Conservation (phyloP, 2,329 filamentous ascomycete species). For the Tolypocladium guangdongense region DNA sequence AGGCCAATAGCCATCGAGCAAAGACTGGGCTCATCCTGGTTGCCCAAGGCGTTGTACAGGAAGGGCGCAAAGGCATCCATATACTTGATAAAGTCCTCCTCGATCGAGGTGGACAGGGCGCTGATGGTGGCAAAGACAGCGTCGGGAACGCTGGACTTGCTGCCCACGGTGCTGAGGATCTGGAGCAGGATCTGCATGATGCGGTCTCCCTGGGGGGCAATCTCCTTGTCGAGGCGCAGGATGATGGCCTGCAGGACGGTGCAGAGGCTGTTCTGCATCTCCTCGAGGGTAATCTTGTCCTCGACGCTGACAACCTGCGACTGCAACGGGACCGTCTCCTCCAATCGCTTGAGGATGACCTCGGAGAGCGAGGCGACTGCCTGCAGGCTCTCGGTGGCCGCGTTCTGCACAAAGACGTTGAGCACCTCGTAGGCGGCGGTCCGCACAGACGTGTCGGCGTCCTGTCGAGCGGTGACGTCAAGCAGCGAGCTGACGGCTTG, state of each 20-base stretch:
- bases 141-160: constrained; percentile 90
- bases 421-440: constrained; percentile 96
- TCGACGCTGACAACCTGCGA: constrained; percentile 92
- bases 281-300: constrained; percentile 88
- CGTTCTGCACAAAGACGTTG: constrained; percentile 85
- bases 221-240: constrained; percentile 80
- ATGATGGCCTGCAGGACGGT: constrained; percentile 89
- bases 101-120: constrained; percentile 80
- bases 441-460: constrained; percentile 78
- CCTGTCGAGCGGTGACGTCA: constrained; percentile 69
- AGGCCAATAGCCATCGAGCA: constrained; percentile 97
- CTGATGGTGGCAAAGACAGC: constrained; percentile 87
- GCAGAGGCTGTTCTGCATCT: constrained; percentile 93
- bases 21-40: constrained; percentile 88
- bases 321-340: constrained; percentile 83
- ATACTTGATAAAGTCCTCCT: constrained; percentile 91
- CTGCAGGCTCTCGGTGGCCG: constrained; percentile 73
- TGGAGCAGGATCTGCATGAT: constrained; percentile 87
- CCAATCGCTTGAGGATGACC: constrained; percentile 81
- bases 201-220: constrained; percentile 78
- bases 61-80: constrained; percentile 93
- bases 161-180: constrained; percentile 63
- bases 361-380: constrained; percentile 75
- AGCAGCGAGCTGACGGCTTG: constrained; percentile 80
- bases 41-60: constrained; percentile 86